A percentile compares a stretch with the other conserved stretches of the same genome.
Conservation (phyloP, 1,139 yeast species). For the Blastobotrys malaysiensis region DNA sequence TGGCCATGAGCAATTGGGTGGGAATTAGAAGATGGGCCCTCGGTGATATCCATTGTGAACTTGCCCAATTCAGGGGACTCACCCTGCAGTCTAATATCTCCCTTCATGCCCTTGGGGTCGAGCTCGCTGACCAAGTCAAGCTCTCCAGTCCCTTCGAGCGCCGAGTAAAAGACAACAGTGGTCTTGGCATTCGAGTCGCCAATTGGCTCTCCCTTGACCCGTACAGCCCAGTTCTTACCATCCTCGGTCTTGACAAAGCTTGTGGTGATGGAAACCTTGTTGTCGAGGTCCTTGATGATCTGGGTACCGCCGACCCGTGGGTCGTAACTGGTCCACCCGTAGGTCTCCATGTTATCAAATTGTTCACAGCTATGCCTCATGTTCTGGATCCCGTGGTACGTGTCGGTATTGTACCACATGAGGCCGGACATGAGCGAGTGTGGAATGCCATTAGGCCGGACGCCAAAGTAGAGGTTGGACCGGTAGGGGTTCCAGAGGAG, state of each 20-base stretch:
- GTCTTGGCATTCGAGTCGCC: constrained; percentile 43
- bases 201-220: constrained; percentile 61
- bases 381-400: constrained; percentile 49
- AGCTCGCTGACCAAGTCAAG: constrained; percentile 28
- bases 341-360: constrained; percentile 61
- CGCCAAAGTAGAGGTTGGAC: constrained; percentile 78
- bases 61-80: constrained; percentile 33
- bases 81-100: constrained; percentile 32
- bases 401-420: constrained; percentile 80
- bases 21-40: constrained; percentile 27
- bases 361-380: constrained; percentile 82
- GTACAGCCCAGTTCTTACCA: constrained; percentile 65
- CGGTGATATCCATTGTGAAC: constrained; percentile 29
- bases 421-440: constrained; percentile 73
- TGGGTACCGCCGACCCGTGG: constrained; percentile 86
- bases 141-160: constrained; percentile 53
- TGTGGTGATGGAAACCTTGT: constrained; percentile 57
- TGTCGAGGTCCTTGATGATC: constrained; percentile 60
- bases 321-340: constrained; percentile 85
- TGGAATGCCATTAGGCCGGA: constrained; percentile 63
- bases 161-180: constrained; percentile 73
- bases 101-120: constrained; percentile 28
- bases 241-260: constrained; percentile 79
- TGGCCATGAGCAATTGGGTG: constrained; percentile 28
- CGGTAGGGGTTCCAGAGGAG: constrained; percentile 91